phyloP scores from a whole-genome alignment of 306 rosid genomes.

The Medicago lupulina region DNA sequence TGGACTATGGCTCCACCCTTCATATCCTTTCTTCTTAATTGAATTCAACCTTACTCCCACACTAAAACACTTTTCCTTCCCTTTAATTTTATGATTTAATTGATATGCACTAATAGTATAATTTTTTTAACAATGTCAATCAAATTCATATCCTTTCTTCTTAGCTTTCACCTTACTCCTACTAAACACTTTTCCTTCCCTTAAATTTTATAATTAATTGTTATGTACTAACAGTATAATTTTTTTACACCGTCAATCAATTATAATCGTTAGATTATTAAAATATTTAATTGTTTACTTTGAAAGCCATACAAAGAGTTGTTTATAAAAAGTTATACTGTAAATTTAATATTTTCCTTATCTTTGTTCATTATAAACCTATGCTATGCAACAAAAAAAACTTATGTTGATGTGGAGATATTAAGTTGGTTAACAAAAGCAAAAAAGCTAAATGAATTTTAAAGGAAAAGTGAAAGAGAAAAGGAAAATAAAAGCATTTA shows the following conservation, averaged over 20 bases:
- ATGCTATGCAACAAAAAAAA: not conserved
- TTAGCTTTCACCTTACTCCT: not conserved
- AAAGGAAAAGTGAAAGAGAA: conserved; percentile 27
- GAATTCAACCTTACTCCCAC: not conserved
- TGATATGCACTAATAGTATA: not conserved
- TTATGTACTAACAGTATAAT: too few relatives aligned
- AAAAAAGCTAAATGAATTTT: not conserved
- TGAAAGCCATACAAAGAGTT: too few relatives aligned
- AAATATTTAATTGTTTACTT: too few relatives aligned
- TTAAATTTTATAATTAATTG: not conserved
- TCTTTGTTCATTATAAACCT: too few relatives aligned
- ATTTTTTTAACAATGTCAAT: too few relatives aligned
- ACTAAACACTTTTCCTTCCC: not conserved
- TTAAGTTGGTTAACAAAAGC: conserved; percentile 25
- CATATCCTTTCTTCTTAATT: conserved; percentile 8
- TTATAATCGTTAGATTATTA: too few relatives aligned
- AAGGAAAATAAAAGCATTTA: conserved; percentile 43
- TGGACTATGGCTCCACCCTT: conserved; percentile 51
- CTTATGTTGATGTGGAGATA: not conserved
- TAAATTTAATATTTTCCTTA: too few relatives aligned
- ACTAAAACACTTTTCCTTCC: not conserved
- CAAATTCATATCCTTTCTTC: conserved; percentile 17
- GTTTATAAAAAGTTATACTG: too few relatives aligned
- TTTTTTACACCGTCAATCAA: too few relatives aligned
- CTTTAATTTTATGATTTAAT: not conserved